These are phyloP conservation scores for Acrocalymma vagum DNA, from an alignment of 2,329 filamentous ascomycete genomes.

Conservation along the genomic window DNA sequence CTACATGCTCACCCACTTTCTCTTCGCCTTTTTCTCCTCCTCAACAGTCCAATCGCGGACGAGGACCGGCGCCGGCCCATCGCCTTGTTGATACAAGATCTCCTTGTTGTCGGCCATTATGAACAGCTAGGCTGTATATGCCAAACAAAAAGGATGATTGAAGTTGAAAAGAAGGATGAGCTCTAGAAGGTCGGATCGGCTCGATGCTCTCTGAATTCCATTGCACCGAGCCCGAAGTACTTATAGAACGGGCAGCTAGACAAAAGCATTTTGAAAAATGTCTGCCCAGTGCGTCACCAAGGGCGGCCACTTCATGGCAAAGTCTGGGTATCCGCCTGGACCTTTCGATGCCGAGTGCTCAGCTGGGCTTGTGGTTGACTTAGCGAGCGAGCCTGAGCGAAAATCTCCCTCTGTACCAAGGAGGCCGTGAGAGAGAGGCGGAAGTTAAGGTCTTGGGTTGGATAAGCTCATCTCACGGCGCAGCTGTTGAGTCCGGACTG, in stretches of 20 bases:
- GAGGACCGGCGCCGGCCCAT: slow-evolving; percentile 2
- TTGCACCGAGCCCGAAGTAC: too few relatives aligned
- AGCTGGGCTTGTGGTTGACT: slow-evolving; percentile 14
- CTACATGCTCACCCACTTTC: slow-evolving; percentile 45
- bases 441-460: slow-evolving; percentile 8
- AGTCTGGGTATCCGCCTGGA: too few relatives aligned
- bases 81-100: slow-evolving; percentile 11
- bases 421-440: slow-evolving; percentile 10
- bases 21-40: slow-evolving; percentile 39
- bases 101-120: slow-evolving; percentile 15
- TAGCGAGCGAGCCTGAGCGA: slow-evolving; percentile 15
- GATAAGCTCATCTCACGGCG: background rate
- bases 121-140: background rate
- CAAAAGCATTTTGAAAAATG: too few relatives aligned
- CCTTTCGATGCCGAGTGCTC: too few relatives aligned
- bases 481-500: too few relatives aligned
- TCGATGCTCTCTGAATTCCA: too few relatives aligned
- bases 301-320: slow-evolving; percentile 20
- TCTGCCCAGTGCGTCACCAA: slow-evolving; percentile 17
- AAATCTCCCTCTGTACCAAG: slow-evolving; percentile 20
- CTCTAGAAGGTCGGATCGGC: too few relatives aligned
- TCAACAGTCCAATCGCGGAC: slow-evolving; percentile 31
- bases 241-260: too few relatives aligned
- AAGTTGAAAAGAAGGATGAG: too few relatives aligned
- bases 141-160: too few relatives aligned